Percentiles rank a stretch among this genome's conserved stretches.
These are phyloP conservation scores for Dendrobium huoshanense DNA, from an alignment of 106 monocot genomes.

Conservation along the genomic window DNA sequence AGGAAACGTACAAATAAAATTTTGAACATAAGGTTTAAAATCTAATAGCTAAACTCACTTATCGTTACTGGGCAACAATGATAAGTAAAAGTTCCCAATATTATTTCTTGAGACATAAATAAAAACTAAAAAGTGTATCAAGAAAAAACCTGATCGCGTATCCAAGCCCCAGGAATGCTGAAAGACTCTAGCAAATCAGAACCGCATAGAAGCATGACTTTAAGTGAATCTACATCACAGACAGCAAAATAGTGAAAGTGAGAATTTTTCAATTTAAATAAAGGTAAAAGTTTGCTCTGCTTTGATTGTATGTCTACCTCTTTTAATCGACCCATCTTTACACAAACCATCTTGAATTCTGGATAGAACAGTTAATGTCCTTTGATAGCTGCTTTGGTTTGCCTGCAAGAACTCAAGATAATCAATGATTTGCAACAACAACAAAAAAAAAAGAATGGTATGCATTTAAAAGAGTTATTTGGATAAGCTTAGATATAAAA, in stretches of 20 bases:
- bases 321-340: conserved; percentile 24
- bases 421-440: background rate
- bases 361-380: conserved; percentile 57
- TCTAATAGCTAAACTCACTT: background rate
- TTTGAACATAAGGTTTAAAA: background rate
- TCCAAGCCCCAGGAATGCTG: conserved; percentile 77
- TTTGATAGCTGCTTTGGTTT: conserved; percentile 65
- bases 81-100: background rate
- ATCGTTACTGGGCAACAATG: background rate
- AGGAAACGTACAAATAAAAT: too few species aligned
- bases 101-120: background rate
- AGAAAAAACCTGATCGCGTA: conserved; percentile 68
- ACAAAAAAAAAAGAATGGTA: background rate
- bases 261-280: background rate
- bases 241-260: background rate
- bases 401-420: conserved; percentile 30
- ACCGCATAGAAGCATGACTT: conserved; percentile 96
- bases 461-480: conserved; percentile 1
- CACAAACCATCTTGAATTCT: conserved; percentile 44
- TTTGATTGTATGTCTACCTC: conserved; percentile 24
- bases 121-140: background rate
- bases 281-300: background rate
- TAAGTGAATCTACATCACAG: conserved; percentile 42
- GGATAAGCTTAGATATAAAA: background rate
- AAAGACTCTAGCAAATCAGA: conserved; percentile 94